Conservation (phyloP, 78 protist genomes). For the Dictyostelium citrinum region DNA sequence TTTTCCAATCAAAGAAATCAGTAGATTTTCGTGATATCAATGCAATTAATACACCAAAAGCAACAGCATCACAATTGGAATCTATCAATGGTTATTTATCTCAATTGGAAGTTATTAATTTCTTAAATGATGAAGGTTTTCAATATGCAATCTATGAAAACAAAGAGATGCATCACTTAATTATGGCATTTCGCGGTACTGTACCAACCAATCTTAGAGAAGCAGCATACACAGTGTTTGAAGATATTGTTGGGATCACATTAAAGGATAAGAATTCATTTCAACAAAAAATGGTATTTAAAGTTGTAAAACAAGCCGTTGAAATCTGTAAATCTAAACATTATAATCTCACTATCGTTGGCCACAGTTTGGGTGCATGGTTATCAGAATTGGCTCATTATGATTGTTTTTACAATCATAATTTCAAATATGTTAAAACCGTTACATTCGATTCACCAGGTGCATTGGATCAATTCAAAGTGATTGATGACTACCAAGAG, state of each 20-base stretch:
- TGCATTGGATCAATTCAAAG: slow-evolving; percentile 11
- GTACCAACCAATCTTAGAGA: not conserved
- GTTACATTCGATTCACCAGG: slow-evolving; percentile 5
- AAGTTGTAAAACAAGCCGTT: not conserved
- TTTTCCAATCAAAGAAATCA: not conserved
- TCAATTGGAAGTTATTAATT: not conserved
- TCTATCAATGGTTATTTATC: not conserved
- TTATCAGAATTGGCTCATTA: not conserved
- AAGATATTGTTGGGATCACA: not conserved
- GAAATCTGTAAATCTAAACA: not conserved
- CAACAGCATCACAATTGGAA: not conserved
- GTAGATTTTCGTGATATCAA: not conserved
- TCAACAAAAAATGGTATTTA: not conserved
- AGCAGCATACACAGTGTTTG: not conserved
- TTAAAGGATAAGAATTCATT: not conserved
- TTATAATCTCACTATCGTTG: not conserved
- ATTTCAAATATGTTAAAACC: not conserved
- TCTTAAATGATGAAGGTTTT: not conserved
- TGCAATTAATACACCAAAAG: not conserved
- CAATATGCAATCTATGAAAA: slow-evolving; percentile 15
- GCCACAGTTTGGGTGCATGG: slow-evolving; percentile 9
- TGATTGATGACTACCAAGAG: not conserved
- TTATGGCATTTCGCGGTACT: not conserved
- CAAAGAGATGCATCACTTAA: slow-evolving; percentile 7
- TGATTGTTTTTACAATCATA: not conserved